Evolutionary conservation across 2,329 filamentous ascomycete species (phyloP).

Genomic region (Xylaria polymorpha): DNA sequence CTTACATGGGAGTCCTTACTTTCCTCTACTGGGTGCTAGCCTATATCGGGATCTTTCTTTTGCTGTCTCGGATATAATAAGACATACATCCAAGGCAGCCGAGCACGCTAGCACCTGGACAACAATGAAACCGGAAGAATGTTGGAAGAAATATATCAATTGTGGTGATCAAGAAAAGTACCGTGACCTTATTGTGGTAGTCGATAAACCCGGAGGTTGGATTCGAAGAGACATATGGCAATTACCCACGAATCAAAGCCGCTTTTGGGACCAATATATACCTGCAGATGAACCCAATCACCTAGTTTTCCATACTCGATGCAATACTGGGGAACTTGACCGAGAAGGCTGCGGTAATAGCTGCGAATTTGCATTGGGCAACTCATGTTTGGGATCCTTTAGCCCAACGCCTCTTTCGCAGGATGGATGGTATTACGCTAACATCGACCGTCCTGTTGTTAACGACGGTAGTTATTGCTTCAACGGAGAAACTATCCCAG

Average conservation of each 20-base stretch:
- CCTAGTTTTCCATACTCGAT: conserved; percentile 27
- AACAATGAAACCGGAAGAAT: conserved; percentile 5
- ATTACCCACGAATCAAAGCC: conserved; percentile 15
- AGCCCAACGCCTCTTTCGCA: background rate
- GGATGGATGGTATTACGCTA: background rate
- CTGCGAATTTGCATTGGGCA: background rate
- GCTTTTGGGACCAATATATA: conserved; percentile 20
- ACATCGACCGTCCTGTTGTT: too few species aligned
- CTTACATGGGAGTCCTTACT: too few species aligned
- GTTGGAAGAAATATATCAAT: conserved; percentile 2
- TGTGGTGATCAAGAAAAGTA: conserved; percentile 24
- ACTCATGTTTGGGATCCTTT: background rate
- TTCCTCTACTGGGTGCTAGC: too few species aligned
- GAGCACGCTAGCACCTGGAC: background rate
- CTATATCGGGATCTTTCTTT: too few species aligned
- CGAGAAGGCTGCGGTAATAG: background rate
- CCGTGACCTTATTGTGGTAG: conserved; percentile 29
- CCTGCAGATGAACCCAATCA: conserved; percentile 21
- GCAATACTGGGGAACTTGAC: background rate
- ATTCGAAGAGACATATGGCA: conserved; percentile 32
- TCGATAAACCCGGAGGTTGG: conserved; percentile 31
- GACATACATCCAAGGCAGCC: background rate
- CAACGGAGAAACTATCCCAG: too few species aligned
- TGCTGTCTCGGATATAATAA: background rate
- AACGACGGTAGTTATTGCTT: background rate